Conservation (phyloP, 768 basidiomycete species). For the Trametes elegans region DNA sequence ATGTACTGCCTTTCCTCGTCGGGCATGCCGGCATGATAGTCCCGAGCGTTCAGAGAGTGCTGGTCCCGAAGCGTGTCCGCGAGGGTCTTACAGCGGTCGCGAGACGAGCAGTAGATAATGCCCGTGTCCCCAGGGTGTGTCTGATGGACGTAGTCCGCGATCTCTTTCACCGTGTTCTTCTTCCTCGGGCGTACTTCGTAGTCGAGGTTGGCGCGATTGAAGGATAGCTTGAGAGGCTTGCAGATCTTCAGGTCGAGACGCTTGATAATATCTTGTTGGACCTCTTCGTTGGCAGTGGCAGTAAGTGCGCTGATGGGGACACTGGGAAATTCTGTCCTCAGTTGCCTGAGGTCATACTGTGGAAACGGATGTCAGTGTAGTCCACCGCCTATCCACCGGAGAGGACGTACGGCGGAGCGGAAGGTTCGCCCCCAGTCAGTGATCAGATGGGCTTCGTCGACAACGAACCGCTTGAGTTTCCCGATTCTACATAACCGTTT, state of each 20-base stretch:
- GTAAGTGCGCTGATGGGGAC: slow-evolving; percentile 96
- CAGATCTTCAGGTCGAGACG: slow-evolving; percentile 62
- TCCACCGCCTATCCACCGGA: background rate
- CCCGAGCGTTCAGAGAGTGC: slow-evolving; percentile 57
- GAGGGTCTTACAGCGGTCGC: slow-evolving; percentile 76
- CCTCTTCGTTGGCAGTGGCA: slow-evolving; percentile 84
- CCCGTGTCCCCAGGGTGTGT: slow-evolving; percentile 63
- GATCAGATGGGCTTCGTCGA: slow-evolving; percentile 97
- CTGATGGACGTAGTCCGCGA: slow-evolving; percentile 64
- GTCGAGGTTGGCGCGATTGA: slow-evolving; percentile 89
- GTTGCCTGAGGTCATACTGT: slow-evolving; percentile 68
- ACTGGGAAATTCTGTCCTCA: slow-evolving; percentile 72
- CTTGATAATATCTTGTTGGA: slow-evolving; percentile 73
- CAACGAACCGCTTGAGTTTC: slow-evolving; percentile 82
- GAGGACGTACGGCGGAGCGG: slow-evolving; percentile 64
- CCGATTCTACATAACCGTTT: slow-evolving; percentile 51
- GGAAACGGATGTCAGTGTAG: background rate
- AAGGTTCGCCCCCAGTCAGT: slow-evolving; percentile 95
- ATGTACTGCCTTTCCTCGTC: slow-evolving; percentile 58
- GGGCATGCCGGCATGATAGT: slow-evolving; percentile 85
- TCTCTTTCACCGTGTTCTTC: slow-evolving; percentile 46
- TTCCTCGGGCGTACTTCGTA: slow-evolving; percentile 62
- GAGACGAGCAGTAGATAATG: slow-evolving; percentile 80
- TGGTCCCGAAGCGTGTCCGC: slow-evolving; percentile 64
- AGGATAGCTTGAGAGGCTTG: slow-evolving; percentile 72